phyloP scores from a whole-genome alignment of 805 yeast genomes.

The Nakazawaea holstii region DNA sequence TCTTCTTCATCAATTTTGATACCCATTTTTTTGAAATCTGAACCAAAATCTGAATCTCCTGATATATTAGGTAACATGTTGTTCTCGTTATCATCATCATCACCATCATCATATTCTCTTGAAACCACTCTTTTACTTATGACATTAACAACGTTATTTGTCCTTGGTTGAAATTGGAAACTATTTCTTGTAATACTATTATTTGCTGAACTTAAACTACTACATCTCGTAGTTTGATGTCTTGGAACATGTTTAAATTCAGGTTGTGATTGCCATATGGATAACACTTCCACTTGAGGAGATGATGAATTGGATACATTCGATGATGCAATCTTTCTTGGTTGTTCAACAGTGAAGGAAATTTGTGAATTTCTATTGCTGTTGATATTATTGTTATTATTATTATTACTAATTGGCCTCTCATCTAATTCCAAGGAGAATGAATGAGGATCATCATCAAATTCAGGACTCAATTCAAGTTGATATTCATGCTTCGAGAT shows the following conservation, averaged over 20 bases:
- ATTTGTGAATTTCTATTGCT: background rate
- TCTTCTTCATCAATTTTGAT: slow-evolving; percentile 15
- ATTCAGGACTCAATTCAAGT: slow-evolving; percentile 28
- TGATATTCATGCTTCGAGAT: slow-evolving; percentile 1
- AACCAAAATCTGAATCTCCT: slow-evolving; percentile 42
- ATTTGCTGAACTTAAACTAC: background rate
- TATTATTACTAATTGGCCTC: slow-evolving; percentile 24
- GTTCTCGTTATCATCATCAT: slow-evolving; percentile 13
- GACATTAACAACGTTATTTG: slow-evolving; percentile 16
- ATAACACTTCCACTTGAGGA: slow-evolving; percentile 21
- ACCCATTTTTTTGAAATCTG: slow-evolving; percentile 33
- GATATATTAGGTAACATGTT: slow-evolving; percentile 42
- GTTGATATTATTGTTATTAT: slow-evolving; percentile 5
- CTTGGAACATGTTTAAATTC: slow-evolving; percentile 15
- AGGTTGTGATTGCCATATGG: slow-evolving; percentile 30
- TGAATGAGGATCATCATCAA: slow-evolving; percentile 35
- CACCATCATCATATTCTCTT: background rate
- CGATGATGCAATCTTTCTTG: background rate
- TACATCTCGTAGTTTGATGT: slow-evolving; percentile 2
- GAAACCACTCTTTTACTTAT: slow-evolving; percentile 4
- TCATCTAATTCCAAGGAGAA: slow-evolving; percentile 36
- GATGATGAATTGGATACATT: slow-evolving; percentile 19
- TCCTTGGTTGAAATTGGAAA: slow-evolving; percentile 12
- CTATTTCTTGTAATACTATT: slow-evolving; percentile 7
- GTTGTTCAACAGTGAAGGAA: background rate